phyloP scores from a whole-genome alignment of 805 yeast species.

The Brettanomyces sp. region DNA sequence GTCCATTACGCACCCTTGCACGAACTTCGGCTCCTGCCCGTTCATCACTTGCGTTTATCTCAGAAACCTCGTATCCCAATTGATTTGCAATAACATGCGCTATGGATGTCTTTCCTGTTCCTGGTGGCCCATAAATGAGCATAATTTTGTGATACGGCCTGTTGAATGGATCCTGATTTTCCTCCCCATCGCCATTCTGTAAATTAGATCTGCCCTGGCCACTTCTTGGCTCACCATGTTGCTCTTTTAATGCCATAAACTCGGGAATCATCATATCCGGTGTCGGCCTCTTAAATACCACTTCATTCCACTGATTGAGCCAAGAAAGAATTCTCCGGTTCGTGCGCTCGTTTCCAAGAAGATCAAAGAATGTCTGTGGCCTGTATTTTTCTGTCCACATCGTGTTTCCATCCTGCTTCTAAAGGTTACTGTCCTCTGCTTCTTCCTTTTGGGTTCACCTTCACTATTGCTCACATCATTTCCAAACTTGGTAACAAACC shows the following conservation, averaged over 20 bases:
- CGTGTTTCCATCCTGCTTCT: no score
- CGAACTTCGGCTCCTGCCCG: constrained; percentile 46
- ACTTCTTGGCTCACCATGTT: neutral
- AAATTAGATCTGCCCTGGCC: neutral
- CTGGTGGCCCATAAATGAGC: constrained; percentile 86
- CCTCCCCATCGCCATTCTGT: neutral
- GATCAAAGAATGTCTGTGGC: constrained; percentile 53
- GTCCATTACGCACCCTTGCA: constrained; percentile 50
- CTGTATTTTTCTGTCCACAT: constrained; percentile 59
- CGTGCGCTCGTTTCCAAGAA: constrained; percentile 59
- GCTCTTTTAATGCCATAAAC: neutral
- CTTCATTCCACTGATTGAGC: constrained; percentile 59
- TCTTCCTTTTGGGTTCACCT: neutral
- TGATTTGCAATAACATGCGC: constrained; percentile 79
- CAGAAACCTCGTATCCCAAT: constrained; percentile 71
- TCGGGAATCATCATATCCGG: constrained; percentile 6
- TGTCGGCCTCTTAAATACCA: constrained; percentile 38
- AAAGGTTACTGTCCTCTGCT: constrained; percentile 8
- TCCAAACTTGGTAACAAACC: constrained; percentile 2
- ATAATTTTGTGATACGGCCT: constrained; percentile 58
- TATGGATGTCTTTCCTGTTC: constrained; percentile 85
- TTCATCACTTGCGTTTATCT: constrained; percentile 81
- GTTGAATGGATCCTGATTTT: constrained; percentile 36
- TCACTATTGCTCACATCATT: neutral
- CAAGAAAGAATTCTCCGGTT: constrained; percentile 53